Conservation (phyloP, 129 eudicot genomes). For the Solidago caesia region DNA sequence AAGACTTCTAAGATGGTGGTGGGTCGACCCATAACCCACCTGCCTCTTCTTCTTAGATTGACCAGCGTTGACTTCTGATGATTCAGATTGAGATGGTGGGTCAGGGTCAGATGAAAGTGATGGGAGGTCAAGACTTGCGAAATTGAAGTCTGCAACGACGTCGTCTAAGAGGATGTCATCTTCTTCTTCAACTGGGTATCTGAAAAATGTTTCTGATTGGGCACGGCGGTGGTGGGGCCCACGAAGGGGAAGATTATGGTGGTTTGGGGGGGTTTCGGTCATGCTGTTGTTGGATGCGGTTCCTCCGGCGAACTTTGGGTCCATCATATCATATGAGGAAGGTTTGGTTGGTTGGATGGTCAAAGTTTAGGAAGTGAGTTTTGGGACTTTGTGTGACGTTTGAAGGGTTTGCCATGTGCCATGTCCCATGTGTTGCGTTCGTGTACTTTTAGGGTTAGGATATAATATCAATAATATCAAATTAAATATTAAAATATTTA, state of each 20-base stretch:
- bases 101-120: conserved; percentile 22
- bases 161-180: conserved; percentile 16
- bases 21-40: not conserved
- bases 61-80: conserved; percentile 36
- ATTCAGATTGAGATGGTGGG: conserved; percentile 34
- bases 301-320: conserved; percentile 51
- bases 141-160: conserved; percentile 64
- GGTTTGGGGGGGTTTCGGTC: conserved; percentile 47
- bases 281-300: conserved; percentile 47
- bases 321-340: conserved; percentile 26
- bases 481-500: too few relatives aligned
- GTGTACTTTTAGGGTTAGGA: too few relatives aligned
- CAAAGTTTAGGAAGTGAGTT: not conserved
- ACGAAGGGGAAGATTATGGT: not conserved
- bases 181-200: conserved; percentile 2
- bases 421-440: too few relatives aligned
- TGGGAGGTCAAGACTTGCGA: conserved; percentile 45
- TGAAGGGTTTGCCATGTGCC: too few relatives aligned
- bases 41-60: conserved; percentile 4
- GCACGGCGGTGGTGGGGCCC: conserved; percentile 84
- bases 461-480: too few relatives aligned
- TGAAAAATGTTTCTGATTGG: conserved; percentile 81
- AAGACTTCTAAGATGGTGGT: conserved; percentile 56
- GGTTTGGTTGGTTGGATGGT: not conserved
- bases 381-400: not conserved